Evolutionary conservation across 768 basidiomycete species (phyloP).

Genomic region (Russula virescens): DNA sequence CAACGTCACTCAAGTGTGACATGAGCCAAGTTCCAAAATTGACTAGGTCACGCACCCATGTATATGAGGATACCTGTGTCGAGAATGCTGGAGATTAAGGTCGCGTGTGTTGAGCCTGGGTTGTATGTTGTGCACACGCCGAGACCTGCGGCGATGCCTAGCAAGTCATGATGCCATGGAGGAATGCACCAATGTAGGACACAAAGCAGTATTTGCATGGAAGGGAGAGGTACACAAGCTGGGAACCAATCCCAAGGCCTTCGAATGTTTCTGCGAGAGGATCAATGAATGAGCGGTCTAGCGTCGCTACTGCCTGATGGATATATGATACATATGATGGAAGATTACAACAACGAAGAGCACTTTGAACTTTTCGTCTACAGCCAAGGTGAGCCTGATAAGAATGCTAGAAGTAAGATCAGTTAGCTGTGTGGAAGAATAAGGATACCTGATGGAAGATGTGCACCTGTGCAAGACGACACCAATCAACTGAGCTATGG

Average conservation of each 20-base stretch:
- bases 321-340: conserved; percentile 70
- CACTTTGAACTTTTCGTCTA: too few species aligned
- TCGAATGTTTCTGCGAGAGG: conserved; percentile 74
- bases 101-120: conserved; percentile 64
- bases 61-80: conserved; percentile 89
- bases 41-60: too few species aligned
- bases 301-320: background rate
- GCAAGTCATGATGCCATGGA: conserved; percentile 80
- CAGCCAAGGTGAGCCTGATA: conserved; percentile 89
- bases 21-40: too few species aligned
- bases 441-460: background rate
- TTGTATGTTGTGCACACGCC: conserved; percentile 76
- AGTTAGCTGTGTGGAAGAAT: background rate
- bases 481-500: conserved; percentile 68
- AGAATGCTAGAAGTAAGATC: conserved; percentile 46
- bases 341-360: conserved; percentile 90
- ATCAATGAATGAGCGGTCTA: background rate
- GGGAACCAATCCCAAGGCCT: conserved; percentile 87
- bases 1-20: too few species aligned
- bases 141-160: conserved; percentile 84
- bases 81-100: too few species aligned
- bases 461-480: too few species aligned
- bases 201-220: conserved; percentile 49
- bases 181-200: conserved; percentile 51
- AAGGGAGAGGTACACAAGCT: conserved; percentile 73